Evolutionary conservation across 345 rosid species (phyloP).

Genomic region (Eucalyptus dawsonii): DNA sequence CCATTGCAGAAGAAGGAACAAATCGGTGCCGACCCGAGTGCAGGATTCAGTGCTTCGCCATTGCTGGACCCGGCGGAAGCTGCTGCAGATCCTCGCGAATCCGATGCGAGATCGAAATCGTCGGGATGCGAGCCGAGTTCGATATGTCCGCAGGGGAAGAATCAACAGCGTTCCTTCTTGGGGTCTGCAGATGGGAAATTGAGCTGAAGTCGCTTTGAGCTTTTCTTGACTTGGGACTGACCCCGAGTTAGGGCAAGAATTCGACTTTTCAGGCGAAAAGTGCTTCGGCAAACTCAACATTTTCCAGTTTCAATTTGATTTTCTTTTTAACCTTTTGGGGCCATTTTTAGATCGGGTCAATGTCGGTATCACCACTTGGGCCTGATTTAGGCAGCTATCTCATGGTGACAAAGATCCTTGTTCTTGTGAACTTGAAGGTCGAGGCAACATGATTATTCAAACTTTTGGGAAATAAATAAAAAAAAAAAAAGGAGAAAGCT

Average conservation of each 20-base stretch:
- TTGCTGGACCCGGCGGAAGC: background rate
- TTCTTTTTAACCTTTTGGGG: background rate
- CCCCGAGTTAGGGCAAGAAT: background rate
- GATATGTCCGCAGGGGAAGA: background rate
- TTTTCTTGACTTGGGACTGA: background rate
- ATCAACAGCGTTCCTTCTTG: background rate
- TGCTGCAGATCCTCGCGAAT: background rate
- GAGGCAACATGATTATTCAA: background rate
- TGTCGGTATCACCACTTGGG: background rate
- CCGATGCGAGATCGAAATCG: background rate
- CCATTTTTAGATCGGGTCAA: background rate
- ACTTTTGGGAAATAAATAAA: background rate
- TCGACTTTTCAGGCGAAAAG: background rate
- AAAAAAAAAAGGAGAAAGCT: background rate
- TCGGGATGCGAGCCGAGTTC: background rate
- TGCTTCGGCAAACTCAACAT: background rate
- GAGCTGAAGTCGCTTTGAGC: background rate
- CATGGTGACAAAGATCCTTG: background rate
- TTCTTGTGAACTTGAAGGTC: background rate
- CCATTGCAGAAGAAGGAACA: slow-evolving; percentile 21
- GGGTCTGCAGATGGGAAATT: background rate
- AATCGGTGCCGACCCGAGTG: background rate
- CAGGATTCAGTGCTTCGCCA: background rate
- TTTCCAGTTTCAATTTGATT: background rate
- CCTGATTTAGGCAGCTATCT: background rate